phyloP scores from a whole-genome alignment of 1,284 basidiomycete genomes.

The Sporisorium reilianum region DNA sequence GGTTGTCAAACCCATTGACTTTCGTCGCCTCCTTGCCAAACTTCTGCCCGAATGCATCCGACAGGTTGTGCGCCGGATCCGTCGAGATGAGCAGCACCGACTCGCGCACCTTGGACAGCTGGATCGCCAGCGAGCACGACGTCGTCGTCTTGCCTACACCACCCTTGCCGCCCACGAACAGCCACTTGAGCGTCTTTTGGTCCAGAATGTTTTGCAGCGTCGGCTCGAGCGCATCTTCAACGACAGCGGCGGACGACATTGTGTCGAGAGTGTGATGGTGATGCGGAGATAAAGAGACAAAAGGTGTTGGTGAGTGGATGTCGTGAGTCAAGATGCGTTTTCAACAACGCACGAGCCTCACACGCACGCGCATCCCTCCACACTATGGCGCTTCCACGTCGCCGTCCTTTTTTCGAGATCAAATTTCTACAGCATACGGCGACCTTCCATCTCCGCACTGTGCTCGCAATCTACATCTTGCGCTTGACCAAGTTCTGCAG shows the following conservation, averaged over 20 bases:
- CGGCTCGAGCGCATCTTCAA: slow-evolving; percentile 59
- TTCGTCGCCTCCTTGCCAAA: slow-evolving; percentile 99
- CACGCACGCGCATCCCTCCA: slow-evolving; percentile 9
- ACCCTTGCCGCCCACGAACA: slow-evolving; percentile 69
- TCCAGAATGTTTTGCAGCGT: slow-evolving; percentile 68
- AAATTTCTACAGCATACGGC: slow-evolving; percentile 24
- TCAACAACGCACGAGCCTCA: slow-evolving; percentile 13
- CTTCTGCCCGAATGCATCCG: slow-evolving; percentile 98
- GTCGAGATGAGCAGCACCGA: slow-evolving; percentile 76
- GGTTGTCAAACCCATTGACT: slow-evolving; percentile 96
- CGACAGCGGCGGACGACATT: slow-evolving; percentile 41
- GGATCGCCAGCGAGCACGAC: slow-evolving; percentile 66
- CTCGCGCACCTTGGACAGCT: slow-evolving; percentile 65
- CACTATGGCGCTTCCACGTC: slow-evolving; percentile 18
- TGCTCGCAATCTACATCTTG: slow-evolving; percentile 74
- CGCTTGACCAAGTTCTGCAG: slow-evolving; percentile 87
- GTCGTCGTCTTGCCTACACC: slow-evolving; percentile 69
- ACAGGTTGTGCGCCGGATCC: slow-evolving; percentile 98
- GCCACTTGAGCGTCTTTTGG: slow-evolving; percentile 68
- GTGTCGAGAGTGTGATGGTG: too few species aligned
- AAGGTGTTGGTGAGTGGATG: slow-evolving; percentile 8
- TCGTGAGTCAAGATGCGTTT: slow-evolving; percentile 27
- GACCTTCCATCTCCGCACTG: too few species aligned
- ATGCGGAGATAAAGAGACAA: not conserved
- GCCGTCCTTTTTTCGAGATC: not conserved